Base-by-base conservation (phyloP, 1,284 basidiomycete species). In the Ustilago nuda region DNA sequence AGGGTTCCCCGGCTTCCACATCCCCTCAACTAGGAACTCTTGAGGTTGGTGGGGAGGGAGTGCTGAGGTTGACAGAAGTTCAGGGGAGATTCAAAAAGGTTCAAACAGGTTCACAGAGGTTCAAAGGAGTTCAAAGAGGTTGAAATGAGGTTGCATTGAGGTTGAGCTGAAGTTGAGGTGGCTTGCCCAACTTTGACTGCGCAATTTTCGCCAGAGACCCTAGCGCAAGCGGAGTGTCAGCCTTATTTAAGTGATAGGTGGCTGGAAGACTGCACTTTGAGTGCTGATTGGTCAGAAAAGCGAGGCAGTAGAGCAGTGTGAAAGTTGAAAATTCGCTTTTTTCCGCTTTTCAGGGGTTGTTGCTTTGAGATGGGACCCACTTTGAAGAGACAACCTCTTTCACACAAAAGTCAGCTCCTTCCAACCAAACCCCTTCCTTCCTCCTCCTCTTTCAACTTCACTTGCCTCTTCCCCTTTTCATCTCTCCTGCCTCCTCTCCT, bases 281-380 rank as follows among this genome's bases (percentile, higher is more conserved):
- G 32, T 36, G 51, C 33, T 15, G 33, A 23, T 55, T 55, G 53
- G 45, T 17, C 23, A 46, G 45, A 37, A 7, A 23, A 23, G n/a
- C 27, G 36, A 56, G 58, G 58, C 58, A 50, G 43, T 33, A 65
- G 56, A 65, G 9, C 64, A 66, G 52, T 37, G 45, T 9, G 7
- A n/a, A 54, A 59, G 19, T 35, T 52, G 36, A 8, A 41, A 15
- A 36, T 33, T 30, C 35, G 45, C 30, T 39, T 54, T 35, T 32
- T 46, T 54, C 46, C 52, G 45, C 27, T 52, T 13, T 19, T 3
- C 8, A 27, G 23, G 23, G 23, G 23, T 27, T 43, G 9, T 17
- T 15, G 13, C 13, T 43, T 43, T 6, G 1, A 43, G n/a, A 12
- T 43, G 39, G 5, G 39, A 9, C 32, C 19, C 56, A 19, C 33